Evolutionary conservation across 2,329 filamentous ascomycete genomes (phyloP), one percentile per base, ranked within the genome.

Genomic region (Cyanodermella asteris): DNA sequence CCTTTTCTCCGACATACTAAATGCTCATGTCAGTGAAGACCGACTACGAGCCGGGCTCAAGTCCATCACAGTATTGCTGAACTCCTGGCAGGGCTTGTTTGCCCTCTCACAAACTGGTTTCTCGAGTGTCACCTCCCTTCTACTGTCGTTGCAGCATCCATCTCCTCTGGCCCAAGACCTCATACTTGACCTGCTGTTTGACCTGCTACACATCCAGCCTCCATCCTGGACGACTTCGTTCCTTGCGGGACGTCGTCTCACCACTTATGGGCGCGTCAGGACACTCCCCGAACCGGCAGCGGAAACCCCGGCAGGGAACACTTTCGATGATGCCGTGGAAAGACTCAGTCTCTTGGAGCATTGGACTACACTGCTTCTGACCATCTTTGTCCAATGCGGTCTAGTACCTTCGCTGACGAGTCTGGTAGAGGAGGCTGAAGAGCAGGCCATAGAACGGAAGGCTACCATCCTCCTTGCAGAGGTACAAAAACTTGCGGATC

Each of bases 201-300:
- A 72, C 38, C 61, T 72, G 12, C 51, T 97, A 25, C 70, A 84
- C 18, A 93, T 97, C 42, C 94, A 94, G 38, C 73, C 82, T 30
- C 70, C 87, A 21, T 72, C 81, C 6, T 97, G 87, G 87, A 90
- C 87, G 6, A 82, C 80, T 0, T 90, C 84, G 1, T 97, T 91
- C 44, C 62, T 97, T 23, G 87, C 90, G 18, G 90, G 87, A 6
- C 67, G 87, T 35, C 64, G 90, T 31, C 56, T 97, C 23, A 97
- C 90, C 1, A 97, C 87, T 0, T 97, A 97, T 45, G 84, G 82
- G n/a, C 66, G 90, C 38, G 82, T 94, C 18, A 71, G 80, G 6
- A 87, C 80, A 31, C 53, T 94, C 25, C n/a, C n/a, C n/a, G n/a
- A n/a, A n/a, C n/a, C n/a, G n/a, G 80, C 77, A 36, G 59, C 70